Conservation (phyloP, 2,329 filamentous ascomycete genomes). For the Scytalidium lignicola region DNA sequence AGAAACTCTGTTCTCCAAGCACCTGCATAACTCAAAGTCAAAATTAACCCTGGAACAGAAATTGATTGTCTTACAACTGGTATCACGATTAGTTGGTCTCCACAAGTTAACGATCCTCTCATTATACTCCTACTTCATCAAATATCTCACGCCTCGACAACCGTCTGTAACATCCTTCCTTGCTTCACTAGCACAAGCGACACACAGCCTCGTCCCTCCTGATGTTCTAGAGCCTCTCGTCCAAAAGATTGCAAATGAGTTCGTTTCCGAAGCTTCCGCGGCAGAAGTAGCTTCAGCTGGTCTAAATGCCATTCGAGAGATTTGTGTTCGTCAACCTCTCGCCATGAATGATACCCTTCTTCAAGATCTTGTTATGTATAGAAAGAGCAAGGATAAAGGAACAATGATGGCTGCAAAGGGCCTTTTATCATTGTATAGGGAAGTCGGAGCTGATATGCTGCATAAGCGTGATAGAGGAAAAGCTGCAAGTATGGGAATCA, state of each 20-base stretch:
- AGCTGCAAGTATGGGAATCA: constrained; percentile 78
- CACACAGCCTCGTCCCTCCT: constrained; percentile 85
- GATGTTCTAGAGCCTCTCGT: constrained; percentile 87
- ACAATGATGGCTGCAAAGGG: constrained; percentile 99
- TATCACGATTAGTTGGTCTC: constrained; percentile 84
- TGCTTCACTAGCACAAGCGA: constrained; percentile 85
- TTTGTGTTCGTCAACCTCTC: constrained; percentile 88
- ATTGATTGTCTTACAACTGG: constrained; percentile 81
- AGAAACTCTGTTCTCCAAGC: constrained; percentile 83
- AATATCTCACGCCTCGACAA: constrained; percentile 83
- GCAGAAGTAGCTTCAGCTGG: constrained; percentile 88
- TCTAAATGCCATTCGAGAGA: constrained; percentile 89
- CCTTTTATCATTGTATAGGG: constrained; percentile 81
- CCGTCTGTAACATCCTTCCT: constrained; percentile 89
- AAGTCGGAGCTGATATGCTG: constrained; percentile 84
- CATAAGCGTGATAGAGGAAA: constrained; percentile 89
- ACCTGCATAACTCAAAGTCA: constrained; percentile 80
- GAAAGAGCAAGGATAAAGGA: constrained; percentile 96
- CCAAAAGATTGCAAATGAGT: constrained; percentile 96
- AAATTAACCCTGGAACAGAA: constrained; percentile 86
- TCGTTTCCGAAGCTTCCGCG: constrained; percentile 90
- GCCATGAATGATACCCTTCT: constrained; percentile 95
- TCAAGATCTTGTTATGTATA: constrained; percentile 92
- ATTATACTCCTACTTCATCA: constrained; percentile 95
- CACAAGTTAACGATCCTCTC: constrained; percentile 87